Evolutionary conservation across 352 stramenopile species (phyloP), one percentile per base, ranked within the genome.

Genomic region (Pythium phragmitis): DNA sequence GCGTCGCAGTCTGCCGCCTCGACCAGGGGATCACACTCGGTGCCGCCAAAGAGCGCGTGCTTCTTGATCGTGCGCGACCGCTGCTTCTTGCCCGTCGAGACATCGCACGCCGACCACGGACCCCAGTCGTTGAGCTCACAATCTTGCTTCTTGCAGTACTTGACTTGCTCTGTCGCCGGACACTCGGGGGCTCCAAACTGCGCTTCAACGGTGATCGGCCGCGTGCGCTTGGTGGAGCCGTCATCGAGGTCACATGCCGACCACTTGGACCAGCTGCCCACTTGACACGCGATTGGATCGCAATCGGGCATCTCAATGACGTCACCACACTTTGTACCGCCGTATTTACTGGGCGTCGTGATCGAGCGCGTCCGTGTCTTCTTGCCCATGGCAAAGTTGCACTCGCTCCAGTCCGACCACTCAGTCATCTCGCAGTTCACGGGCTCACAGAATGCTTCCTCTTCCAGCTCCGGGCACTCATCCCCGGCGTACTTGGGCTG

Each of bases 281-380:
- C 70, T 8, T 68, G 54, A 23, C 78, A 87, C 28, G 72, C 28
- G 7, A 85, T 68, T 0, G 69, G 57, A 11, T 82, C 75, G 19
- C 78, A 85, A 0, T 14, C 23, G 8, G 61, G 16, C 0, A 39
- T 67, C 17, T 79, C 67, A 6, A 60, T 65, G 21, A 82, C 30
- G 4, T 51, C 28, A 6, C 65, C 69, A 26, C 77, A 87, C 0
- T 33, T 17, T 0, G 33, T 46, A 42, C 73, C 75, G 5, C 65
- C 68, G 48, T 72, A 84, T 16, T 65, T 80, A 11, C 13, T 52
- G 4, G 67, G 37, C 3, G 3, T 60, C 19, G 33, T 30, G 8
- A 83, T 57, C 11, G 63, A 37, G 8, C 76, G 70, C 21, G 53
- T 76, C n/a, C 67, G 79, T 1, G 70, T 79, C 69, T 85, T 88